Evolutionary conservation across 805 yeast genomes (phyloP), one percentile per base, ranked within the genome.

Genomic region (Candida rishiriensis): DNA sequence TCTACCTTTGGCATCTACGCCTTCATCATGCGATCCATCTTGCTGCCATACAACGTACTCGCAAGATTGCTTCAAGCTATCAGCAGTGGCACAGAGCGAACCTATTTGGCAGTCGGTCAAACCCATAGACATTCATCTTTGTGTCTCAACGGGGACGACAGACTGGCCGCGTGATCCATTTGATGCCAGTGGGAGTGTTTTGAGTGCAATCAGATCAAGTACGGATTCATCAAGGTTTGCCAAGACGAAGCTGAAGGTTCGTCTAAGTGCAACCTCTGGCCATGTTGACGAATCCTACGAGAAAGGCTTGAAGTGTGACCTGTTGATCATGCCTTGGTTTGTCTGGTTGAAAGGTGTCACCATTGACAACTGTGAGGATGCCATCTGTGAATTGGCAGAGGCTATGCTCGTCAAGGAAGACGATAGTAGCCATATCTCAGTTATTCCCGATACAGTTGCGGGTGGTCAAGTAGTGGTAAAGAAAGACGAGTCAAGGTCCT

Each of bases 141-240:
- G 91, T 30, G 81, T 90, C 0, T 85, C 96, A 2, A 89, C 97
- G 0, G 95, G 93, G 10, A 81, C 81, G 52, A 60, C 76, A 0
- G 95, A 91, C 63, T 91, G 99, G 99, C 69, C 66, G 13, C 91
- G 79, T 49, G 85, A 85, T 56, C 87, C 96, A 2, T 70, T 68
- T 30, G 67, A 60, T 49, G 51, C 60, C 46, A 16, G 57, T 37
- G 75, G 75, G 2, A 48, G 65, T 1, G 44, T 65, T 3, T 44
- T 57, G n/a, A 38, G 52, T 6, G 38, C 38, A 52, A 66, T 63
- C 40, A 52, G 30, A 11, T 41, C 38, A 16, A 41, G 43, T 12
- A 43, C 41, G n/a, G 65, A 51, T 53, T 58, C 47, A 11, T 50
- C 34, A 41, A 55, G 42, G 42, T 54, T 51, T 46, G 63, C 29